These are phyloP conservation scores for Didymella pomorum DNA, from an alignment of 2,329 filamentous ascomycete genomes.

Conservation along the genomic window DNA sequence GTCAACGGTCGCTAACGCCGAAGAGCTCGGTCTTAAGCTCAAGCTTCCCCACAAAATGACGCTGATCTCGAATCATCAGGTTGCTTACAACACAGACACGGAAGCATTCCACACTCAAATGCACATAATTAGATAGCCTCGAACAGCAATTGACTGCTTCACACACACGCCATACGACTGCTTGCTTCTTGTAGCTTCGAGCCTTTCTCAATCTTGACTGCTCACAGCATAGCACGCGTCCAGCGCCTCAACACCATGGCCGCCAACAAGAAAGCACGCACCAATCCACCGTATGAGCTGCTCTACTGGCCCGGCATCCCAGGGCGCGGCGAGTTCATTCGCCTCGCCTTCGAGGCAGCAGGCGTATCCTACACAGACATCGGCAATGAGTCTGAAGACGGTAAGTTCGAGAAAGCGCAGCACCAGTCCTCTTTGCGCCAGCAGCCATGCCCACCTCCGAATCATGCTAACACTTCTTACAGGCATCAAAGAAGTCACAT, in stretches of 20 bases:
- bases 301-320: conserved; percentile 77
- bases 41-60: conserved; percentile 30
- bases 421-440: neutral
- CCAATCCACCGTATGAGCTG: conserved; percentile 64
- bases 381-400: conserved; percentile 60
- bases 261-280: conserved; percentile 36
- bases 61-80: conserved; percentile 10
- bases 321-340: conserved; percentile 77
- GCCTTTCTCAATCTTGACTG: neutral
- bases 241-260: conserved; percentile 28
- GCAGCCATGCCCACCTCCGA: neutral
- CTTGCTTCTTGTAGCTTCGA: neutral
- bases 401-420: conserved; percentile 12
- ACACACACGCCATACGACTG: neutral
- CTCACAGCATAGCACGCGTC: neutral
- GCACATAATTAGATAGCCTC: conserved; percentile 3
- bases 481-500: conserved; percentile 59
- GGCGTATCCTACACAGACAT: conserved; percentile 71
- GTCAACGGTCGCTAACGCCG: conserved; percentile 2
- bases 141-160: neutral
- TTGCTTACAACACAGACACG: conserved; percentile 7
- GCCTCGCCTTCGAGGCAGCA: conserved; percentile 75
- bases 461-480: neutral
- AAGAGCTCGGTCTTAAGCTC: conserved; percentile 4
- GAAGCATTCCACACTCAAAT: conserved; percentile 4